These are phyloP conservation scores for Cordyceps sp. DNA, from an alignment of 2,329 filamentous ascomycete species.

Conservation along the genomic window DNA sequence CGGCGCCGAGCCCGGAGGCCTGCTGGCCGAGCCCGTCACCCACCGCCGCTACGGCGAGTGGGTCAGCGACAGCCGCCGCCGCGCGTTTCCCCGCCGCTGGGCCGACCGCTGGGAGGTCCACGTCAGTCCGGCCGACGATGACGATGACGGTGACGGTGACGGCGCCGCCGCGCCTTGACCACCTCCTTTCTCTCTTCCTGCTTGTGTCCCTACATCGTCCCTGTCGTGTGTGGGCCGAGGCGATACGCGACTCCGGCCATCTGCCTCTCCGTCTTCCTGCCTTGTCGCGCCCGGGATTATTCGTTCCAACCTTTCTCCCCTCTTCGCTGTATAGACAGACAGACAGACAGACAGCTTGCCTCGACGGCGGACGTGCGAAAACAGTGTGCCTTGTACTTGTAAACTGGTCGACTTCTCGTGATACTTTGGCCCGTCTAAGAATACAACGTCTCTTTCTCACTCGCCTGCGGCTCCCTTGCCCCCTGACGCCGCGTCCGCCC, in stretches of 20 bases:
- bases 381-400: too few relatives aligned
- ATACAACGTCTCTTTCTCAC: neutral
- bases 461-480: neutral
- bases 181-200: neutral
- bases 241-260: too few relatives aligned
- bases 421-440: neutral
- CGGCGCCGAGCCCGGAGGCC: too few relatives aligned
- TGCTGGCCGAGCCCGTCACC: conserved; percentile 33
- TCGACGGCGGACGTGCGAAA: too few relatives aligned
- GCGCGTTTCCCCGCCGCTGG: conserved; percentile 14
- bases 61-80: conserved; percentile 16
- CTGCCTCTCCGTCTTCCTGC: too few relatives aligned
- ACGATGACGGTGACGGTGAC: neutral
- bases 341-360: too few relatives aligned
- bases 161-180: neutral
- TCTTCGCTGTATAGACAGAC: too few relatives aligned
- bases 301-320: too few relatives aligned
- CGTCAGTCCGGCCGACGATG: conserved; percentile 13
- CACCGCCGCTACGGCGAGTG: conserved; percentile 23
- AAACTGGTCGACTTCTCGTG: too few relatives aligned
- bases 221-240: too few relatives aligned
- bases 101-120: conserved; percentile 26
- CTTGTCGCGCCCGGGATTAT: too few relatives aligned
- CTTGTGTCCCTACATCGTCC: neutral
- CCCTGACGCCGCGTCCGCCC: neutral